Conservation (phyloP, 2,329 filamentous ascomycete species). For the Cordyceps tenuipes region DNA sequence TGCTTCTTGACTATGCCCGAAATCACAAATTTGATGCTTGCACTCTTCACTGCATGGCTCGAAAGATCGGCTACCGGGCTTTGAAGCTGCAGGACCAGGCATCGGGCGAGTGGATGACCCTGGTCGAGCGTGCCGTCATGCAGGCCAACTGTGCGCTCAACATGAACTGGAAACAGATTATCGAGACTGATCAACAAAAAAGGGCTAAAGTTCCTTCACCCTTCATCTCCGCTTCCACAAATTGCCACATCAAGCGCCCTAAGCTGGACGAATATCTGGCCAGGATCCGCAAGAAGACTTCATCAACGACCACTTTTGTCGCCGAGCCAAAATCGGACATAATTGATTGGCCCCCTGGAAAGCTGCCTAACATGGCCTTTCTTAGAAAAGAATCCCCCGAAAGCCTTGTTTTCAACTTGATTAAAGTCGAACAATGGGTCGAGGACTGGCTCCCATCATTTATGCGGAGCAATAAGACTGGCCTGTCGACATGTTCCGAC, state of each 20-base stretch:
- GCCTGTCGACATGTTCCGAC: slow-evolving; percentile 19
- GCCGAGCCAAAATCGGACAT: background rate
- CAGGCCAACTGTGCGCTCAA: background rate
- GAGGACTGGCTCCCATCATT: slow-evolving; percentile 23
- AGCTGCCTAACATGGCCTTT: background rate
- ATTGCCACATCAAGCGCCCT: background rate
- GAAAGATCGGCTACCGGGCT: slow-evolving; percentile 35
- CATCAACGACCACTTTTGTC: background rate
- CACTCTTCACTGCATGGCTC: slow-evolving; percentile 30
- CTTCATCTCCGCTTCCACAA: background rate
- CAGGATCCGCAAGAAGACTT: background rate
- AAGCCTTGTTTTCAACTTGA: slow-evolving; percentile 18
- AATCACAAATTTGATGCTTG: slow-evolving; percentile 16
- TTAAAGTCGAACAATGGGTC: slow-evolving; percentile 42
- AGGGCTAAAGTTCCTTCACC: background rate
- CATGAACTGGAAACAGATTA: background rate
- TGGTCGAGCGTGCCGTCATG: slow-evolving; percentile 5
- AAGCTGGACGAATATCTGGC: background rate
- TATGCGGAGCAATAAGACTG: slow-evolving; percentile 11
- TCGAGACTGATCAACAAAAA: background rate
- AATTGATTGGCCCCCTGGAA: background rate
- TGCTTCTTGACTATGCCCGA: slow-evolving; percentile 23
- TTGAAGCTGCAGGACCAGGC: slow-evolving; percentile 28
- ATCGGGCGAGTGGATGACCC: slow-evolving; percentile 9
- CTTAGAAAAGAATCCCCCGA: background rate